phyloP scores from a whole-genome alignment of 1,284 basidiomycete species.

The Termitomyces sp. region DNA sequence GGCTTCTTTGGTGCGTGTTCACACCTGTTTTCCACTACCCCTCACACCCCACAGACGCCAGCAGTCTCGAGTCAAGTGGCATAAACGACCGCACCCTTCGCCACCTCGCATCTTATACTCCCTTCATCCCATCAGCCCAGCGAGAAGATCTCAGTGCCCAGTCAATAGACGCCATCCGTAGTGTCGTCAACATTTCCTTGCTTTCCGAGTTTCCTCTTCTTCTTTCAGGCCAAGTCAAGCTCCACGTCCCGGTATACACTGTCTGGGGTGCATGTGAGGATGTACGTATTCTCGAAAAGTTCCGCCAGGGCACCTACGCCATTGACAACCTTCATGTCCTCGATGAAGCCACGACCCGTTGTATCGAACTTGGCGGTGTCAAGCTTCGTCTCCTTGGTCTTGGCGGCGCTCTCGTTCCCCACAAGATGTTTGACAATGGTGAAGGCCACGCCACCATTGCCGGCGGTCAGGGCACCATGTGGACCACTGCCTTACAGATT shows the following conservation, averaged over 20 bases:
- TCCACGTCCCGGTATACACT: conserved; percentile 91
- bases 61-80: conserved; percentile 63
- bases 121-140: conserved; percentile 83
- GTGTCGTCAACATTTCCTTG: conserved; percentile 62
- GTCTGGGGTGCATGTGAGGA: conserved; percentile 99
- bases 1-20: conserved; percentile 82
- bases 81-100: conserved; percentile 94
- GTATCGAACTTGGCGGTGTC: conserved; percentile 89
- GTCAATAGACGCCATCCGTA: conserved; percentile 63
- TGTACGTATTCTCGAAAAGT: conserved; percentile 87
- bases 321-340: conserved; percentile 88
- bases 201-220: conserved; percentile 95
- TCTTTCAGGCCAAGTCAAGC: conserved; percentile 82
- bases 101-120: conserved; percentile 96
- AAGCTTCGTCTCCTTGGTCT: conserved; percentile 91
- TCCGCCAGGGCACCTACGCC: conserved; percentile 77
- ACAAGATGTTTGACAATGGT: conserved; percentile 98
- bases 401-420: conserved; percentile 91
- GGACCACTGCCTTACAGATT: conserved; percentile 96
- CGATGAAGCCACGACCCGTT: conserved; percentile 91
- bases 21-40: conserved; percentile 7
- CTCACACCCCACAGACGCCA: conserved; percentile 49
- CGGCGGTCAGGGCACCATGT: conserved; percentile 97
- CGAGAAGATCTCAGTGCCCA: conserved; percentile 72
- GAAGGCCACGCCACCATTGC: conserved; percentile 94